Base-by-base conservation (phyloP, 2,329 filamentous ascomycete species). In the Emmonsiellopsis sp. region DNA sequence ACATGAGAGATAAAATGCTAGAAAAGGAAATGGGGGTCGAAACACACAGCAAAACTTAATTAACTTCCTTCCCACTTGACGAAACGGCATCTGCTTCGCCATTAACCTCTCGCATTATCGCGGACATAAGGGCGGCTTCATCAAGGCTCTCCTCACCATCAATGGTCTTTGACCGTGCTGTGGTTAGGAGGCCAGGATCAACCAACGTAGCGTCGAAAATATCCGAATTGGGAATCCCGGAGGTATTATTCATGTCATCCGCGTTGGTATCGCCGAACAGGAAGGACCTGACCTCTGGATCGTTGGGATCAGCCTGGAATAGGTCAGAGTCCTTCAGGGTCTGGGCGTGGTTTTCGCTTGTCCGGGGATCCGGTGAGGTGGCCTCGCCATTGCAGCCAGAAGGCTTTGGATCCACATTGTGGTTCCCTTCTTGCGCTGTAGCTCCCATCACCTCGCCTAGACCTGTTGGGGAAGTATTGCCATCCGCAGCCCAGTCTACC, bases 401-500 rank as follows among this genome's bases (percentile, higher is more conserved):
- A 26, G 20, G 20, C 20, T 26, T 26, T 26, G 20, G 20, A 26
- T 26, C 20, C 20, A 26, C 20, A 26, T 26, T 26, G 20, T 26
- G 20, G 9, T 30, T 32, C 15, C 31, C 41, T 11, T 52, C 38
- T 20, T 7, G 8, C 15, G 42, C 7, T 26, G 15, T 13, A 13
- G 51, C n/a, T 26, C 16, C 35, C 16, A 26, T 38, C 30, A 5
- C 4, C 9, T 43, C 16, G 4, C 11, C 35, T 11, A n/a, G 8
- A 42, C 26, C n/a, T 56, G 61, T 34, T 0, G 65, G 64, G 32
- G 69, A 70, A n/a, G 66, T 59, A 35, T 65, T 70, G 52, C 69
- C 63, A 1, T 64, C 62, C 32, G 66, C 65, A 32, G 70, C 59
- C 70, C 70, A 72, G 52, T 70, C 66, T 1, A 62, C 60, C 70